A percentile compares a stretch with the other conserved stretches of the same genome.
These are phyloP conservation scores for Alternaria triticimaculans DNA, from an alignment of 2,329 filamentous ascomycete genomes.

Conservation along the genomic window DNA sequence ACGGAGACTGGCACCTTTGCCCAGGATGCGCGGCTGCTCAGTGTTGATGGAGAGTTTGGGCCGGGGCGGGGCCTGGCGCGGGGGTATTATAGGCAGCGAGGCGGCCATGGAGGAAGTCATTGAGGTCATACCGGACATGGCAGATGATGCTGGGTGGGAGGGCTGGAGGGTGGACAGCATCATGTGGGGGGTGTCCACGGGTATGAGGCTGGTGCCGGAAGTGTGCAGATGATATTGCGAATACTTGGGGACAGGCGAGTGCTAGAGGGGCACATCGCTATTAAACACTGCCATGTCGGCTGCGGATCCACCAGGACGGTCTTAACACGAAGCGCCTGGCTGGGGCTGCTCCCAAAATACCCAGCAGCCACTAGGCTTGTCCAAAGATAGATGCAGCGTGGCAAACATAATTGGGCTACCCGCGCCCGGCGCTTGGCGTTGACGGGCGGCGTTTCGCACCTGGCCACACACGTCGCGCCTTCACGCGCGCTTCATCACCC, in stretches of 20 bases:
- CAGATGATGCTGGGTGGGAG: constrained; percentile 43
- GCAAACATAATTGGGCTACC: constrained; percentile 1
- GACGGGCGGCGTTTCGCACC: background rate
- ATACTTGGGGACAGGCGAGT: background rate
- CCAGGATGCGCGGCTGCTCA: constrained; percentile 57
- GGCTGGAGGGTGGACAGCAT: constrained; percentile 44
- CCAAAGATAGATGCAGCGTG: constrained; percentile 18
- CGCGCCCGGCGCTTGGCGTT: background rate
- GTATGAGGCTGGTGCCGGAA: constrained; percentile 1
- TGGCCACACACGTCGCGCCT: constrained; percentile 4
- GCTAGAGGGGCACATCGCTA: constrained; percentile 8
- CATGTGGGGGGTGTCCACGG: constrained; percentile 30
- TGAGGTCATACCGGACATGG: constrained; percentile 46
- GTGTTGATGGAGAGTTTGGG: constrained; percentile 70
- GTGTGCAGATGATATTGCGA: constrained; percentile 11
- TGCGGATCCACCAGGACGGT: background rate
- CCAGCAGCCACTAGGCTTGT: background rate
- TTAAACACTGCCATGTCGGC: constrained; percentile 1
- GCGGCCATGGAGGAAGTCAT: constrained; percentile 48
- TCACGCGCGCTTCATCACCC: constrained; percentile 9
- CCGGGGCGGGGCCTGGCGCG: constrained; percentile 47
- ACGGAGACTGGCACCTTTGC: constrained; percentile 60
- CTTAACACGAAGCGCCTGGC: constrained; percentile 15
- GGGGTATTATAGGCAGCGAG: constrained; percentile 55
- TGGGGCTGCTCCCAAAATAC: constrained; percentile 17